Conservation (phyloP, 2,329 filamentous ascomycete genomes). For the Colletotrichum navitas region DNA sequence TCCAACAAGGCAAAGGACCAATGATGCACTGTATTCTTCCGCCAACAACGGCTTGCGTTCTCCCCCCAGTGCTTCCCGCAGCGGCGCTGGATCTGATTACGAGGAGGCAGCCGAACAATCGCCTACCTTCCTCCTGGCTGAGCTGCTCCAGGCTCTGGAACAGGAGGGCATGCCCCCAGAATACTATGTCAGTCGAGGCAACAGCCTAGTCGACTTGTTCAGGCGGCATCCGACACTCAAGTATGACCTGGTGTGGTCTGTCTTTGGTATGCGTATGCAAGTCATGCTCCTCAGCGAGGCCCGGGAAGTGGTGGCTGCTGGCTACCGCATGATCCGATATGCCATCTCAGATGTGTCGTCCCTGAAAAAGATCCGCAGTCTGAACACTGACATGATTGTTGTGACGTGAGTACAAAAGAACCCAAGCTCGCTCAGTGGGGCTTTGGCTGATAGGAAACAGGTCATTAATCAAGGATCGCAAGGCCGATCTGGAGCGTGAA, state of each 20-base stretch:
- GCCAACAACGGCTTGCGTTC: slow-evolving; percentile 63
- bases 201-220: slow-evolving; percentile 95
- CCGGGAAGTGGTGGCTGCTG: slow-evolving; percentile 93
- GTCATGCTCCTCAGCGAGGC: slow-evolving; percentile 96
- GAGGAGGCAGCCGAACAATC: slow-evolving; percentile 80
- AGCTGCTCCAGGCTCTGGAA: slow-evolving; percentile 91
- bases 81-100: slow-evolving; percentile 69
- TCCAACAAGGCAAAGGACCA: slow-evolving; percentile 64
- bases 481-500: slow-evolving; percentile 96
- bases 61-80: slow-evolving; percentile 67
- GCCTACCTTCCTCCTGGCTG: slow-evolving; percentile 89
- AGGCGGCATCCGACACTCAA: slow-evolving; percentile 93
- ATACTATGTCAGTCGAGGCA: slow-evolving; percentile 94
- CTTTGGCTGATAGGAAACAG: slow-evolving; percentile 49
- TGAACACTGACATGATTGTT: slow-evolving; percentile 94
- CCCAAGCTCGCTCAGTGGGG: not conserved
- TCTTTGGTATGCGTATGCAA: slow-evolving; percentile 94
- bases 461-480: slow-evolving; percentile 94
- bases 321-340: slow-evolving; percentile 93
- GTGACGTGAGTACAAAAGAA: slow-evolving; percentile 69
- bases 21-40: slow-evolving; percentile 60
- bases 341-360: slow-evolving; percentile 93
- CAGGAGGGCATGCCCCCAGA: slow-evolving; percentile 88
- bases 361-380: slow-evolving; percentile 84
- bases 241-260: slow-evolving; percentile 95